These are phyloP conservation scores for Suillus bovinus DNA, from an alignment of 768 basidiomycete genomes.

Conservation along the genomic window DNA sequence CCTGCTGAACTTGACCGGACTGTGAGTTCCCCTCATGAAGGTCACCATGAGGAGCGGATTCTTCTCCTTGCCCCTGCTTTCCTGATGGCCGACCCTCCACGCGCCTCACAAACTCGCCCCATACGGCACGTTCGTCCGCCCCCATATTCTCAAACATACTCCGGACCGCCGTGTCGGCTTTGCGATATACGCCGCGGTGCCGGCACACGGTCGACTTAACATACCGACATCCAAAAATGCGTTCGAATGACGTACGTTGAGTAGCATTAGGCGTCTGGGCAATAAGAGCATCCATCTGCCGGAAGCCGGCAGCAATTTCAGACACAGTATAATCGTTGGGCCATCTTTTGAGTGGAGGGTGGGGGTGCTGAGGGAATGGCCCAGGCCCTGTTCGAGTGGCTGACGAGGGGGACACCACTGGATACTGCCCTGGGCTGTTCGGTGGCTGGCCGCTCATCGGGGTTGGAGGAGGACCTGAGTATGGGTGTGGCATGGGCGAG, in stretches of 20 bases:
- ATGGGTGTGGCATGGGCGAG: slow-evolving; percentile 18
- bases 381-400: slow-evolving; percentile 19
- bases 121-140: slow-evolving; percentile 54
- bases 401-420: slow-evolving; percentile 15
- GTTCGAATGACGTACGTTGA: slow-evolving; percentile 67
- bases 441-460: slow-evolving; percentile 22
- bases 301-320: slow-evolving; percentile 63
- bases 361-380: slow-evolving; percentile 52
- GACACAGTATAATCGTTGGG: slow-evolving; percentile 75
- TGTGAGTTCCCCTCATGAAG: slow-evolving; percentile 8
- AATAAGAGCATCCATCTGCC: slow-evolving; percentile 43
- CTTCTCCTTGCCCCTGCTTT: slow-evolving; percentile 26
- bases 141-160: slow-evolving; percentile 58
- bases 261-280: slow-evolving; percentile 45
- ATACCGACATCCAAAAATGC: slow-evolving; percentile 68
- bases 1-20: slow-evolving; percentile 13
- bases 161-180: slow-evolving; percentile 48
- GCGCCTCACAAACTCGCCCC: slow-evolving; percentile 67
- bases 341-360: slow-evolving; percentile 71
- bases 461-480: slow-evolving; percentile 16
- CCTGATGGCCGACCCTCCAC: slow-evolving; percentile 51
- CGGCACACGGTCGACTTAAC: slow-evolving; percentile 76
- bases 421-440: slow-evolving; percentile 19
- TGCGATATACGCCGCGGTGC: slow-evolving; percentile 67
- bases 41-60: slow-evolving; percentile 22